phyloP scores from a whole-genome alignment of 768 basidiomycete genomes.

The Tricholoma matsutake region DNA sequence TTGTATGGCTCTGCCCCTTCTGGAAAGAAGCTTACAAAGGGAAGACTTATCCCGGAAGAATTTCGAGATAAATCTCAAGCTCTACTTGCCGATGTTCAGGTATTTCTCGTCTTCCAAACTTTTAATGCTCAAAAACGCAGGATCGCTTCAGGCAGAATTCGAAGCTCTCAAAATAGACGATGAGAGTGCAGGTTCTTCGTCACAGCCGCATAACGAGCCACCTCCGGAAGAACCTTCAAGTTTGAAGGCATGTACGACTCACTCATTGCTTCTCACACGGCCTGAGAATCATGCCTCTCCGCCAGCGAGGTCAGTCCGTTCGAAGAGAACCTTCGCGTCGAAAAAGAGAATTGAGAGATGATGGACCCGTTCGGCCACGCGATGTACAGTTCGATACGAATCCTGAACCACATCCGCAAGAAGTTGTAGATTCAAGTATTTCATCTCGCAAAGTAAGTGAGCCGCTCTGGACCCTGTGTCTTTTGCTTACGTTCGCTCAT shows the following conservation, averaged over 20 bases:
- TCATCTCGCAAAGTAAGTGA: conserved; percentile 11
- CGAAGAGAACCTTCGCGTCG: conserved; percentile 10
- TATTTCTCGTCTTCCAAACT: background rate
- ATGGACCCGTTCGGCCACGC: conserved; percentile 9
- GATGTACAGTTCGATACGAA: background rate
- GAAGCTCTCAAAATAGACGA: background rate
- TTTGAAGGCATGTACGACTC: conserved; percentile 4
- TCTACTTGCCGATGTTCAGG: conserved; percentile 19
- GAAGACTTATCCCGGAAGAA: conserved; percentile 16
- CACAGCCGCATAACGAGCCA: background rate
- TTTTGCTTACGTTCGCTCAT: background rate
- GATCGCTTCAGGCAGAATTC: background rate
- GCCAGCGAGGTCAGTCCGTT: conserved; percentile 5
- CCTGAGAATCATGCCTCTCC: background rate
- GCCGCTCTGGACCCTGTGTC: no score
- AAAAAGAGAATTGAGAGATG: conserved; percentile 9
- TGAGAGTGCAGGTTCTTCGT: conserved; percentile 3
- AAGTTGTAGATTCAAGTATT: background rate
- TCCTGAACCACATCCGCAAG: background rate
- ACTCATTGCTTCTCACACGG: background rate
- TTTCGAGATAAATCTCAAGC: conserved; percentile 18
- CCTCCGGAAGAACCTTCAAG: conserved; percentile 1
- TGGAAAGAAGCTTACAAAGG: conserved; percentile 22
- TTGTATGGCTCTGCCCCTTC: conserved; percentile 19
- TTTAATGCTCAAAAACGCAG: background rate